Evolutionary conservation across 345 rosid species (phyloP), one percentile per base, ranked within the genome.

Genomic region (Murraya koenigii): DNA sequence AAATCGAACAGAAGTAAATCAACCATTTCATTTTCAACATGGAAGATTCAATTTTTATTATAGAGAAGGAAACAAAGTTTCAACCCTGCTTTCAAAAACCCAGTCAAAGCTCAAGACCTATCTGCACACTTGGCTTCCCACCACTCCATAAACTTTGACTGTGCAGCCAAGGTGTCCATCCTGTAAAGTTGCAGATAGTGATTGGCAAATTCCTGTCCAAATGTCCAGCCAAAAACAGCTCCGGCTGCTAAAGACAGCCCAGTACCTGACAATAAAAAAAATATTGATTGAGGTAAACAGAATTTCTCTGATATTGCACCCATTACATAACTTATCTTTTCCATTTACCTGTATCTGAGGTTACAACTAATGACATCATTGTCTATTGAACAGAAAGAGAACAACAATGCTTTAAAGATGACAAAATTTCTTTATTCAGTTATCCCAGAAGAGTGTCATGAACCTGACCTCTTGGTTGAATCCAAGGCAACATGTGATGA

Each of bases 91-190:
- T 66, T 66, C 64, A 66, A 39, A 75, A 52, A 77, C 22, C 11
- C 58, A 39, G 1, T 7, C 61, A 3, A 71, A 74, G 76, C 80
- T 86, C 76, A 84, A 61, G 82, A 78, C 75, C 80, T 71, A 80
- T 83, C 79, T 54, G 76, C 86, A 54, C 63, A 63, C 83, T 91
- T 94, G 71, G 59, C 85, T 85, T 94, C 89, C 97, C 97, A 92
- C 99, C 98, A 96, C 82, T 95, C 97, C 90, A 95, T 17, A 80
- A 92, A 95, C 91, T 93, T 95, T 35, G 79, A 87, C 83, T 96
- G 97, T 1, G 99, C 97, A 1, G 90, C 87, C 94, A 88, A 68
- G n/a, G 98, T 90, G 80, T 96, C 97, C 87, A 94, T 20, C 88
- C 86, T 89, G 81, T 96, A 96, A 28, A 94, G 97, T 69, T 92